Evolutionary conservation across 129 eudicot species (phyloP).

Genomic region (Calendula officinalis): DNA sequence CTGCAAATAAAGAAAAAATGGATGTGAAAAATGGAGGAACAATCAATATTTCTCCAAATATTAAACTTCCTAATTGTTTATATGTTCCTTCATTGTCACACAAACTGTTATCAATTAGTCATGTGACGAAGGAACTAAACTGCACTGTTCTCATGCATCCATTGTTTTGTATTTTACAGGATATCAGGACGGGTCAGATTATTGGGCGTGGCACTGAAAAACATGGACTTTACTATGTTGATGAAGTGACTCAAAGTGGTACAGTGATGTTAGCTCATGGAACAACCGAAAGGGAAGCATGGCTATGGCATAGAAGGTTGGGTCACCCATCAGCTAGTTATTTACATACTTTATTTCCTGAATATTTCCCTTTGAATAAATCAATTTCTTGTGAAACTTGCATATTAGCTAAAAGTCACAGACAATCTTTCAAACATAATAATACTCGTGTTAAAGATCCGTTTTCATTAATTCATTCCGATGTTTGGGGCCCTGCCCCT

Average conservation of each 20-base stretch:
- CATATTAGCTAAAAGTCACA: slow-evolving; percentile 8
- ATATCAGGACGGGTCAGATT: background rate
- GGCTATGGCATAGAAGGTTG: slow-evolving; percentile 9
- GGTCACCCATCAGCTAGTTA: slow-evolving; percentile 14
- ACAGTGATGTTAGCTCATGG: background rate
- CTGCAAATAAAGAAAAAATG: background rate
- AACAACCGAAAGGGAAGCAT: background rate
- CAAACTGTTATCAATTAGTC: slow-evolving; percentile 11
- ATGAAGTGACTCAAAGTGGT: background rate
- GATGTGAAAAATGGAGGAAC: slow-evolving; percentile 1
- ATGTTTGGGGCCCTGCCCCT: slow-evolving; percentile 14
- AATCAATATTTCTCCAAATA: background rate
- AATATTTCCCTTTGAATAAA: background rate
- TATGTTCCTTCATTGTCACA: slow-evolving; percentile 10
- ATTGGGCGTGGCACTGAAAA: background rate
- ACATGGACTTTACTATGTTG: background rate
- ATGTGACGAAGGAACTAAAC: slow-evolving; percentile 17
- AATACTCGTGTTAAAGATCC: background rate
- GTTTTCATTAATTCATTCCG: slow-evolving; percentile 6
- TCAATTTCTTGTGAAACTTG: background rate
- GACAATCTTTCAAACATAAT: background rate
- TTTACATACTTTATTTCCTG: background rate
- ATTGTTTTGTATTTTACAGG: background rate
- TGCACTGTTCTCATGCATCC: background rate
- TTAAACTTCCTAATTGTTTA: slow-evolving; percentile 1